Conservation (phyloP, 192 early-diverging fungal species). For the Geosiphon pyriformis region DNA sequence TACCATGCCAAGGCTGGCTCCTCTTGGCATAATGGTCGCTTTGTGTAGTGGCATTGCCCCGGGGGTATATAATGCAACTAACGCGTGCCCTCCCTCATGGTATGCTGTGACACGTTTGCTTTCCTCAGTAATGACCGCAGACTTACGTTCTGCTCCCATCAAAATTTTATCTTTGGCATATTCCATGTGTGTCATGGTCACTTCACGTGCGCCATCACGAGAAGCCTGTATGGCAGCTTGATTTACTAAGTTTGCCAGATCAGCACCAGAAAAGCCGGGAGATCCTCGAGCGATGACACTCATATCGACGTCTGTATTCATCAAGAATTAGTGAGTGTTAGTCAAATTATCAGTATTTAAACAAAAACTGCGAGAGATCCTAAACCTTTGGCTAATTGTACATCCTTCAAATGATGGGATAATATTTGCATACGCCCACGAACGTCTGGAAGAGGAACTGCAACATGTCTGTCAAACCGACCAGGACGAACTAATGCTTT, state of each 20-base stretch:
- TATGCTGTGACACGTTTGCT: conserved; percentile 89
- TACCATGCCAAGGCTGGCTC: conserved; percentile 68
- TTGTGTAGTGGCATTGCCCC: conserved; percentile 97
- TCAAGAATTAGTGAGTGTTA: not conserved
- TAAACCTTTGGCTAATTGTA: conserved; percentile 44
- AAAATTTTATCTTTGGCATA: conserved; percentile 98
- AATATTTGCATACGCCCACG: conserved; percentile 90
- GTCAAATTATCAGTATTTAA: no score
- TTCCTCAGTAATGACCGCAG: conserved; percentile 85
- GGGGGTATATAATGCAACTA: conserved; percentile 91
- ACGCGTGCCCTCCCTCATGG: conserved; percentile 96
- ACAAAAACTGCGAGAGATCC: no score
- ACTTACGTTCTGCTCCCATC: conserved; percentile 95
- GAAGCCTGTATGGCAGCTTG: conserved; percentile 95
- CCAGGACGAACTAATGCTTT: conserved; percentile 96
- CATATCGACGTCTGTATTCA: conserved; percentile 62
- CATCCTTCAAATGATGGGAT: conserved; percentile 81
- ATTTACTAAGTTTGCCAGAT: conserved; percentile 95
- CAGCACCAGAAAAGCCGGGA: conserved; percentile 99
- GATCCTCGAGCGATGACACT: conserved; percentile 90
- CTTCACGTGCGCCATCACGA: conserved; percentile 65
- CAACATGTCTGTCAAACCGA: conserved; percentile 91
- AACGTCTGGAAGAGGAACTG: conserved; percentile 96
- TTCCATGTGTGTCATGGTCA: conserved; percentile 83
- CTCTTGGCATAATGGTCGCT: conserved; percentile 97